A percentile compares a stretch with the other conserved stretches of the same genome.
Conservation (phyloP, 2,329 filamentous ascomycete genomes). For the Monosporascus sp. region DNA sequence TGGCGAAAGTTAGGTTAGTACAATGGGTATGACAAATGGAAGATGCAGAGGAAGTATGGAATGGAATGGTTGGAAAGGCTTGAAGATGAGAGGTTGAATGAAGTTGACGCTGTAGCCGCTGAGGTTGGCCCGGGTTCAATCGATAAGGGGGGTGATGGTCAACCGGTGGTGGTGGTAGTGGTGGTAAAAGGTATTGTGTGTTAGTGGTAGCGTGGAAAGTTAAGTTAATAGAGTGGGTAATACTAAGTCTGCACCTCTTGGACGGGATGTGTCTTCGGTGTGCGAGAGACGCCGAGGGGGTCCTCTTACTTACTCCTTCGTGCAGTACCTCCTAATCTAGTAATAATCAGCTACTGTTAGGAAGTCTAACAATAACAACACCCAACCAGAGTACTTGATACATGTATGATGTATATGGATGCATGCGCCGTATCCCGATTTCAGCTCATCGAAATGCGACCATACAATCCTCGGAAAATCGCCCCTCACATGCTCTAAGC, state of each 20-base stretch:
- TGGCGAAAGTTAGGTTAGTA: background rate
- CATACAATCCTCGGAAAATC: background rate
- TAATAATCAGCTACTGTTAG: too few relatives aligned
- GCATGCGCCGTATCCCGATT: background rate
- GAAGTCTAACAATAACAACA: too few relatives aligned
- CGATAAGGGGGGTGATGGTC: background rate
- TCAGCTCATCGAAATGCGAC: background rate
- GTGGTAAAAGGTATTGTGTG: background rate
- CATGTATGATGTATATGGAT: background rate
- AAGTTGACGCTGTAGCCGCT: background rate
- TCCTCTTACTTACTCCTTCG: too few relatives aligned
- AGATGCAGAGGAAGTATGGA: background rate
- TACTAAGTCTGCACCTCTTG: background rate
- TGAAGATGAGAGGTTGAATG: background rate
- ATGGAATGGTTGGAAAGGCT: background rate
- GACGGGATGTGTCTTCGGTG: background rate
- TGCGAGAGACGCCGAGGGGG: too few relatives aligned
- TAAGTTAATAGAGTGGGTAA: background rate
- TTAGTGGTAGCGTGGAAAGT: background rate
- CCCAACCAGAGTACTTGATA: too few relatives aligned
- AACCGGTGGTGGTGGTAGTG: background rate
- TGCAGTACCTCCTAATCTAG: too few relatives aligned
- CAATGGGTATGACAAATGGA: background rate
- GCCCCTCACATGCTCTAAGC: constrained; percentile 4
- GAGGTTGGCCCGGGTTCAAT: background rate